Base-by-base conservation (phyloP, 2,329 filamentous ascomycete genomes). In the Emergomyces pasteurianus region DNA sequence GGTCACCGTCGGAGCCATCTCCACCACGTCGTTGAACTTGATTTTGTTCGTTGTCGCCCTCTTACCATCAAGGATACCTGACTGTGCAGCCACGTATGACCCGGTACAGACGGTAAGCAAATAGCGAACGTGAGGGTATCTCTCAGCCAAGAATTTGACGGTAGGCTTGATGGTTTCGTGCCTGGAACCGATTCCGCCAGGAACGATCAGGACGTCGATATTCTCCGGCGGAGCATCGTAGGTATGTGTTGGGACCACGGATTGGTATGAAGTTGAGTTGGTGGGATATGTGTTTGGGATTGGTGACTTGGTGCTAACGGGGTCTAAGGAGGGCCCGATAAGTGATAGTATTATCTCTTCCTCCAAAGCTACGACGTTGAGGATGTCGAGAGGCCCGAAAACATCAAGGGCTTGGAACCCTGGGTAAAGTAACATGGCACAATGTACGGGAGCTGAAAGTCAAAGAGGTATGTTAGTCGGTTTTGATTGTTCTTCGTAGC, bases 41-140 rank as follows among this genome's bases (percentile, higher is more conserved):
- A 71, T 71, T 72, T 89, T 89, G 69, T 89, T 89, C 18, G 83
- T 86, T 3, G 87, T 89, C 3, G 85, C 87, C 18, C 77, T 73
- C 63, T 74, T 76, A 0, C 83, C 82, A 62, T 88, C 79, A 36
- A 90, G 69, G 1, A 87, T 70, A 0, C 86, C 86, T 0, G 84
- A 75, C 50, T 76, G 73, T 0, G 86, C 86, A 0, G 82, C 77
- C 4, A 87, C 71, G 2, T 80, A 80, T 4, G 82, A 77, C 0
- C 86, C 86, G 1, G 85, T 89, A 70, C 87, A 89, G 1, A 89
- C 79, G 0, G 85, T 86, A 50, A 89, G 75, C 14, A 87, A 67
- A 64, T 82, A 81, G 64, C 80, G 73, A 28, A 86, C 68, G 3
- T 70, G 71, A 0, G 80, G 78, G 65, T 77, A 82, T n/a, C 70